phyloP scores from a whole-genome alignment of 352 stramenopile genomes.

The Pythium guiyangense region DNA sequence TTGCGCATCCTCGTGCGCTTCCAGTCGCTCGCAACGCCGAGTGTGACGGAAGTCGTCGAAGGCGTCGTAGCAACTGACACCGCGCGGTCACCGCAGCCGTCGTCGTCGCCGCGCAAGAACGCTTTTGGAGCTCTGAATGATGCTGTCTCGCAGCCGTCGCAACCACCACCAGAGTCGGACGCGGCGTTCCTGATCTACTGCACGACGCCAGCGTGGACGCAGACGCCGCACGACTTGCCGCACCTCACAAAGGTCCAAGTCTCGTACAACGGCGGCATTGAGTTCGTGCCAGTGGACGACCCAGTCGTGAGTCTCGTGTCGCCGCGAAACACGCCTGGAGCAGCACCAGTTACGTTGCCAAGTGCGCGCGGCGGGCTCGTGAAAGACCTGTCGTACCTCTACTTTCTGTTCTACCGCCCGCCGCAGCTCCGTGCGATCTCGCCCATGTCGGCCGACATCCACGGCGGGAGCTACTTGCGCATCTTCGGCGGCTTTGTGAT shows the following conservation, averaged over 20 bases:
- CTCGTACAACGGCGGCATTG: slow-evolving; percentile 54
- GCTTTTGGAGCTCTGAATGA: background rate
- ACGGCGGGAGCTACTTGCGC: slow-evolving; percentile 59
- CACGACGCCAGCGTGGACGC: slow-evolving; percentile 37
- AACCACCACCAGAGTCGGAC: slow-evolving; percentile 22
- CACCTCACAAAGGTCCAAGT: slow-evolving; percentile 70
- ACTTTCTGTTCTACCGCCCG: slow-evolving; percentile 70
- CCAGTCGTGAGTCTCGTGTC: slow-evolving; percentile 5
- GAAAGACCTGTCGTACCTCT: slow-evolving; percentile 64
- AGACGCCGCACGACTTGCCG: slow-evolving; percentile 19
- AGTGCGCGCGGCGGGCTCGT: slow-evolving; percentile 18
- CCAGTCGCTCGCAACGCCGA: slow-evolving; percentile 25
- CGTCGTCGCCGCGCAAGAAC: background rate
- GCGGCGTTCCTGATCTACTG: slow-evolving; percentile 41
- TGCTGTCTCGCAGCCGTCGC: background rate
- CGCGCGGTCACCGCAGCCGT: background rate
- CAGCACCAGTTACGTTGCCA: background rate
- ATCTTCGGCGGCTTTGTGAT: slow-evolving; percentile 55
- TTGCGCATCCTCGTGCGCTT: slow-evolving; percentile 56
- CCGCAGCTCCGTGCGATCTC: slow-evolving; percentile 42
- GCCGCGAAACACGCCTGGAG: background rate
- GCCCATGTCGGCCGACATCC: slow-evolving; percentile 59
- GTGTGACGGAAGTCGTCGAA: slow-evolving; percentile 15
- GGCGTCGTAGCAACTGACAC: slow-evolving; percentile 9
- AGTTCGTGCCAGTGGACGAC: slow-evolving; percentile 38